A percentile compares a stretch with the other conserved stretches of the same genome.
Conservation (phyloP, 2,329 filamentous ascomycete species). For the Monascus ruber region DNA sequence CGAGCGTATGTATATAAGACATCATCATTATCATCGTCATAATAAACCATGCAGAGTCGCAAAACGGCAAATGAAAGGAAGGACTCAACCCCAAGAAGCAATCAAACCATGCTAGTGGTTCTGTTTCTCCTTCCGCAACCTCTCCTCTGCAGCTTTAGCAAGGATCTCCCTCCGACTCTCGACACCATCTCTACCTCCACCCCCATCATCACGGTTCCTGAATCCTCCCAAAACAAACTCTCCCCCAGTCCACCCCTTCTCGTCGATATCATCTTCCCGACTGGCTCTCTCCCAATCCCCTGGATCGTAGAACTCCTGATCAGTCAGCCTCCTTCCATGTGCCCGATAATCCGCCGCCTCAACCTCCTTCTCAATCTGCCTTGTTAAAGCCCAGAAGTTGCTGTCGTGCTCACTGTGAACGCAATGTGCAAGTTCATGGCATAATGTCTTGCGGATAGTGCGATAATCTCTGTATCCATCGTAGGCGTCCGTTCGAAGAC, state of each 20-base stretch:
- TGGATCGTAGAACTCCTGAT: conserved; percentile 48
- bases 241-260: conserved; percentile 67
- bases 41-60: too few relatives aligned
- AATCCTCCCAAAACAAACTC: conserved; percentile 60
- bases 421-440: conserved; percentile 91
- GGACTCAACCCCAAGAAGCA: too few relatives aligned
- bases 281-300: conserved; percentile 42
- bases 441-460: conserved; percentile 81
- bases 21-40: too few relatives aligned
- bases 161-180: conserved; percentile 62
- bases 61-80: too few relatives aligned
- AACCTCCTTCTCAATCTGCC: conserved; percentile 79
- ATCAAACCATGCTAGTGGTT: too few relatives aligned
- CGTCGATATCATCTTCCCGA: conserved; percentile 49
- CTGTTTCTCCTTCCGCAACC: conserved; percentile 40
- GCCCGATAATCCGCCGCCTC: conserved; percentile 65
- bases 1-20: too few relatives aligned
- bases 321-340: conserved; percentile 53
- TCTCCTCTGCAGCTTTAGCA: conserved; percentile 61
- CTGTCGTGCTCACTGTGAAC: conserved; percentile 74
- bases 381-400: conserved; percentile 81
- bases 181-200: conserved; percentile 11
- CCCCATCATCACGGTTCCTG: conserved; percentile 32
- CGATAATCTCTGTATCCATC: conserved; percentile 91
- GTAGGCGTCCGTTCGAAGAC: conserved; percentile 83